Percentiles rank a stretch among this genome's conserved stretches.
phyloP scores from a whole-genome alignment of 2,329 filamentous ascomycete species.

The Penicillium nordicum region DNA sequence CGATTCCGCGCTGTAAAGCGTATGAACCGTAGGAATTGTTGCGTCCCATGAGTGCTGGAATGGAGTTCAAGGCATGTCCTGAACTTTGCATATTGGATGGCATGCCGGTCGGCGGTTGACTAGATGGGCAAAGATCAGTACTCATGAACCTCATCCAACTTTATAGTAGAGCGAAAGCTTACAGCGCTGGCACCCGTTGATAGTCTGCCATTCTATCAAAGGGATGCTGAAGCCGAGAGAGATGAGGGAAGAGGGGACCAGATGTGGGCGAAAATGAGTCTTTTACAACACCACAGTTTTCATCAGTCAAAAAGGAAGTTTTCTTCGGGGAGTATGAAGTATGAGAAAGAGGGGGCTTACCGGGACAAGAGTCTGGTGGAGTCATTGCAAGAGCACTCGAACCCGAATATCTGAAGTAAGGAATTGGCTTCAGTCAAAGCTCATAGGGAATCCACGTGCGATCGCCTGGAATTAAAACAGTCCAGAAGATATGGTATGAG shows the following conservation, averaged over 20 bases:
- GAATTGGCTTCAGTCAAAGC: conserved; percentile 24
- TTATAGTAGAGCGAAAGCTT: conserved; percentile 20
- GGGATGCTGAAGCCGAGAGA: conserved; percentile 26
- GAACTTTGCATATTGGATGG: conserved; percentile 37
- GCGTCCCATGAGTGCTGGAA: conserved; percentile 38
- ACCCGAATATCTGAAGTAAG: conserved; percentile 48
- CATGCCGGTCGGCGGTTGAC: conserved; percentile 48
- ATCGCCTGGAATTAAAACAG: conserved; percentile 11
- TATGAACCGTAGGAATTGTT: conserved; percentile 38
- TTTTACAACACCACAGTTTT: conserved; percentile 18
- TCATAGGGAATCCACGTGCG: conserved; percentile 10
- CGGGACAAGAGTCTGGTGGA: conserved; percentile 53
- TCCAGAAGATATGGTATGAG: conserved; percentile 7
- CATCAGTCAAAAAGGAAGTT: conserved; percentile 15
- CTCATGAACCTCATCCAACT: not conserved
- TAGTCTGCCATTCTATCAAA: conserved; percentile 41
- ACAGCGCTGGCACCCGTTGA: conserved; percentile 41
- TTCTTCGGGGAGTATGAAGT: not conserved
- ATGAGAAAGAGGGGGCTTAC: conserved; percentile 42
- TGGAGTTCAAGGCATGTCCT: conserved; percentile 26
- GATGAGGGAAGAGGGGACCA: conserved; percentile 34
- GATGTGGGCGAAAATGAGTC: conserved; percentile 35
- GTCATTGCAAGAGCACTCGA: conserved; percentile 50
- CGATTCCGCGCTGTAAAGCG: conserved; percentile 28
- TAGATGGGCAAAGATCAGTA: conserved; percentile 27